Evolutionary conservation across 2,329 filamentous ascomycete genomes (phyloP).

Genomic region (Grosmannia serpens): DNA sequence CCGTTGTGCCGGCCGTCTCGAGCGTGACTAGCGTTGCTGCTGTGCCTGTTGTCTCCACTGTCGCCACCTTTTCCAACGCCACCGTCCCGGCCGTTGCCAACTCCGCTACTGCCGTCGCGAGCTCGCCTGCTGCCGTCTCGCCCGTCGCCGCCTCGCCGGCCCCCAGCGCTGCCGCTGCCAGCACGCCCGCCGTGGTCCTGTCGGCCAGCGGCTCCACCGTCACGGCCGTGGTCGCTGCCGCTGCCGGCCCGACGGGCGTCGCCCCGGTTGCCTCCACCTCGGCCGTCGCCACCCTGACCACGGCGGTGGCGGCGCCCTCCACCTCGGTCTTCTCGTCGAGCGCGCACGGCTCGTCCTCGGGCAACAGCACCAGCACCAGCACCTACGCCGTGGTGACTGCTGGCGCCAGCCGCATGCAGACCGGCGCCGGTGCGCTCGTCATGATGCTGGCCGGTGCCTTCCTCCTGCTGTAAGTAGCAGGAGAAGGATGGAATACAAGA

Average conservation of each 20-base stretch:
- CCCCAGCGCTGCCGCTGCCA: neutral
- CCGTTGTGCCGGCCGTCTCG: neutral
- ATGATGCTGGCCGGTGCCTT: slow-evolving; percentile 4
- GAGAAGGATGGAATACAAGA: neutral
- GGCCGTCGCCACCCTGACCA: neutral
- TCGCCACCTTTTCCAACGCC: neutral
- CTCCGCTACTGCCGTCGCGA: neutral
- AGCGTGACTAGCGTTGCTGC: neutral
- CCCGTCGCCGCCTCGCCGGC: neutral
- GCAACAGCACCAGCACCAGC: neutral
- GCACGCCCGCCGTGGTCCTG: neutral
- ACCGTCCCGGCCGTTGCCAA: neutral
- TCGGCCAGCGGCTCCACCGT: neutral
- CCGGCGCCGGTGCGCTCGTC: neutral
- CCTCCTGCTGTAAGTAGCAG: slow-evolving; percentile 4
- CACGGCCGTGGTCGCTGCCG: neutral
- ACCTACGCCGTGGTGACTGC: slow-evolving; percentile 7
- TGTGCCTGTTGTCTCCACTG: neutral
- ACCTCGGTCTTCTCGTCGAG: neutral
- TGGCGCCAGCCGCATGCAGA: slow-evolving; percentile 2
- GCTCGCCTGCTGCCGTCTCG: neutral
- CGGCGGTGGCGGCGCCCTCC: neutral
- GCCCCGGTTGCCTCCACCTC: neutral
- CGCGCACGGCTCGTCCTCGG: neutral
- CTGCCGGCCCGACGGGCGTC: neutral